Evolutionary conservation across 2,329 filamentous ascomycete genomes (phyloP).

Genomic region (Calonectria pseudoreteaudii): DNA sequence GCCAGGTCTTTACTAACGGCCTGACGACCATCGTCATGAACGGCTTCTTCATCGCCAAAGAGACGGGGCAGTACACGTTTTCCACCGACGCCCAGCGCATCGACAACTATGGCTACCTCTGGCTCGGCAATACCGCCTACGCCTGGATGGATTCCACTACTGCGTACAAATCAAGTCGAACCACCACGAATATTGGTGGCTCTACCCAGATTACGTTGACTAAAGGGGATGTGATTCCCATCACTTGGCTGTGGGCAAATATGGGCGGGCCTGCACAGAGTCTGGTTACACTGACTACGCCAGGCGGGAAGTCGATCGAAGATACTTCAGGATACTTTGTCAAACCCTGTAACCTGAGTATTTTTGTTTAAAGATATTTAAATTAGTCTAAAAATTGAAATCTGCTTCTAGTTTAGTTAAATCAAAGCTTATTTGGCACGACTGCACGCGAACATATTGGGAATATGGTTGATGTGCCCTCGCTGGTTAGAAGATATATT

Average conservation of each 20-base stretch:
- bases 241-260: slow-evolving; percentile 13
- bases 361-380: neutral
- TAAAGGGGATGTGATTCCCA: slow-evolving; percentile 4
- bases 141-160: neutral
- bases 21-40: neutral
- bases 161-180: neutral
- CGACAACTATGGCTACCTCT: slow-evolving; percentile 9
- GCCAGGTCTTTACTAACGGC: neutral
- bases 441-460: too few species aligned
- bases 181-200: neutral
- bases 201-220: neutral
- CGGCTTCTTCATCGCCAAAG: slow-evolving; percentile 9
- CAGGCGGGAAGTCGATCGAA: neutral
- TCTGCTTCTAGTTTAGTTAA: neutral
- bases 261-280: neutral
- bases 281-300: neutral
- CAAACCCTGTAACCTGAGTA: neutral
- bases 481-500: neutral
- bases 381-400: neutral
- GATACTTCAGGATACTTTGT: neutral
- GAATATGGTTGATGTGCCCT: neutral
- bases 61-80: slow-evolving; percentile 1
- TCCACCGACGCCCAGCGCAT: neutral
- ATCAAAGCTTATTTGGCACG: neutral
- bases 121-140: neutral